Conservation (phyloP, 1,284 basidiomycete genomes). For the Ustilago loliicola region DNA sequence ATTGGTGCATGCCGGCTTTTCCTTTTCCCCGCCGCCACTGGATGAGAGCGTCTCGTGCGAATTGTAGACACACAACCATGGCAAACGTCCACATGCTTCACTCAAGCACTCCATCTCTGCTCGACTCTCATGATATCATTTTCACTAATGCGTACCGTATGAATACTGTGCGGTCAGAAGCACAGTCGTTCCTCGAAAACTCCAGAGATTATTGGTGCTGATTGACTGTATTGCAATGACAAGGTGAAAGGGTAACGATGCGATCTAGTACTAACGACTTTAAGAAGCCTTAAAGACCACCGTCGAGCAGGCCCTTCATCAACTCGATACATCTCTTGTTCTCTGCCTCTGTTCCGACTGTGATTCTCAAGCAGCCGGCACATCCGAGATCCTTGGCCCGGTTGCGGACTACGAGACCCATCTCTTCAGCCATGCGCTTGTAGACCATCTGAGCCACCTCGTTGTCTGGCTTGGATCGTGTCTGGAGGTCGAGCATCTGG, state of each 20-base stretch:
- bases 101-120: too few species aligned
- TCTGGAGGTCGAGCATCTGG: conserved; percentile 77
- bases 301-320: conserved; percentile 56
- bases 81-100: too few species aligned
- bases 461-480: conserved; percentile 77
- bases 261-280: background rate
- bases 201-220: too few species aligned
- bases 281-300: conserved; percentile 1
- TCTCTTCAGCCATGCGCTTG: conserved; percentile 83
- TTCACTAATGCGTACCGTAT: too few species aligned
- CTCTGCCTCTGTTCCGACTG: conserved; percentile 88
- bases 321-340: conserved; percentile 61
- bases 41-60: conserved; percentile 19
- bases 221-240: conserved; percentile 6
- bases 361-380: conserved; percentile 87
- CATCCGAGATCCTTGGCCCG: conserved; percentile 90
- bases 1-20: conserved; percentile 18
- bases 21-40: conserved; percentile 14
- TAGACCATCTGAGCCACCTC: conserved; percentile 80
- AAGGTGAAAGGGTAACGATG: too few species aligned
- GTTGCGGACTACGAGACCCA: conserved; percentile 90
- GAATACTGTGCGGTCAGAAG: too few species aligned
- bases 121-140: too few species aligned
- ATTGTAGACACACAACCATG: background rate
- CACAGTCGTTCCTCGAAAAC: background rate